Conservation (phyloP, 768 basidiomycete genomes). For the Boletus eberwhitei region DNA sequence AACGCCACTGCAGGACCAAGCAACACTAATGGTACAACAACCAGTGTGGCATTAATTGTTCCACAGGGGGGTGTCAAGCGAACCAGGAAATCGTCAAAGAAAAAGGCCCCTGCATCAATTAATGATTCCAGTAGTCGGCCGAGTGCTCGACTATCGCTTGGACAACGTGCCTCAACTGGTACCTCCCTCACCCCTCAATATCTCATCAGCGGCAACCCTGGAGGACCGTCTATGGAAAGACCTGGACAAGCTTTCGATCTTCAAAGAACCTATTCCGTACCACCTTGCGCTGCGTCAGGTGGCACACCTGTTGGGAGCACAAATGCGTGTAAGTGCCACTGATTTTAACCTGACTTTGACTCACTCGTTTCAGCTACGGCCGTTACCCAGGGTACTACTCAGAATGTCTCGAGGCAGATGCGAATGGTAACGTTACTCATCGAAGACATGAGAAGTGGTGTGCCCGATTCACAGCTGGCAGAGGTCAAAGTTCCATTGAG, state of each 20-base stretch:
- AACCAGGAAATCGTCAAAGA: slow-evolving; percentile 13
- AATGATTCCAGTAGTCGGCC: background rate
- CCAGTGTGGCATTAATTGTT: background rate
- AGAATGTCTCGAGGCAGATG: slow-evolving; percentile 20
- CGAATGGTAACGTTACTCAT: slow-evolving; percentile 69
- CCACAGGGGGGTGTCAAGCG: slow-evolving; percentile 2
- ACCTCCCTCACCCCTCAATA: slow-evolving; percentile 6
- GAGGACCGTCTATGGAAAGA: background rate
- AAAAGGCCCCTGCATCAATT: background rate
- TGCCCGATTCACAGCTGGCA: slow-evolving; percentile 54
- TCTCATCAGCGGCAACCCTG: background rate
- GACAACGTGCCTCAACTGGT: background rate
- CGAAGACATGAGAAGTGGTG: slow-evolving; percentile 54
- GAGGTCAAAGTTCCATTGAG: slow-evolving; percentile 64
- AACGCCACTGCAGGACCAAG: slow-evolving; percentile 5
- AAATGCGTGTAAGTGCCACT: slow-evolving; percentile 32
- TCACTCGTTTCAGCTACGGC: slow-evolving; percentile 13
- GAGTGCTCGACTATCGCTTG: slow-evolving; percentile 7
- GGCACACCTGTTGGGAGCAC: slow-evolving; percentile 26
- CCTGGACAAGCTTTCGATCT: background rate
- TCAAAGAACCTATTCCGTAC: background rate
- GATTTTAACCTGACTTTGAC: background rate
- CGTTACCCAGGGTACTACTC: slow-evolving; percentile 11
- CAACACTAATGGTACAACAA: background rate
- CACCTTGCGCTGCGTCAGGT: background rate